A percentile compares a stretch with the other conserved stretches of the same genome.
Conservation (phyloP, 164 flowering plant species). For the Akebia trifoliata region DNA sequence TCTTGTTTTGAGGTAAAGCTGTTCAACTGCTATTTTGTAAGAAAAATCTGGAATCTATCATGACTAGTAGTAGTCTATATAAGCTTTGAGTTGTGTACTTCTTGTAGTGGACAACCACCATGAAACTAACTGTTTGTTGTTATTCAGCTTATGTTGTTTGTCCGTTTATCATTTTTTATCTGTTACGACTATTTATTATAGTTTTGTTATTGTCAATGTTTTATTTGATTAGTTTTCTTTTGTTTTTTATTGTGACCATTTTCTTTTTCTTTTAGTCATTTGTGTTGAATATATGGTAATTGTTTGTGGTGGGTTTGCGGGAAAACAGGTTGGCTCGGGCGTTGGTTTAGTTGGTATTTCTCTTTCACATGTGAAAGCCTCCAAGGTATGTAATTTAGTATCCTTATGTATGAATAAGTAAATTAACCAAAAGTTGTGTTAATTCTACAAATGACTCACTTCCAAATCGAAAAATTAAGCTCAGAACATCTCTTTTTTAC, state of each 20-base stretch:
- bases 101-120: neutral
- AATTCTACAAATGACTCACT: neutral
- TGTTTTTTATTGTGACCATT: neutral
- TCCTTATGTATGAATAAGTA: neutral
- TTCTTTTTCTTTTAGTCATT: no score
- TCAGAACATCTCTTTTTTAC: no score
- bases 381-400: slow-evolving; percentile 44
- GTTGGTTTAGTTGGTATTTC: slow-evolving; percentile 92
- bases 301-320: slow-evolving; percentile 6
- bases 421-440: neutral
- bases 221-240: neutral
- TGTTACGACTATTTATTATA: no score
- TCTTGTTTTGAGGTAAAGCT: slow-evolving; percentile 81
- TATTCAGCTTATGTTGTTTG: no score
- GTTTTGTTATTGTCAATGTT: neutral
- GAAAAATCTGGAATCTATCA: neutral
- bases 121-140: neutral
- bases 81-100: neutral
- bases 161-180: no score
- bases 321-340: slow-evolving; percentile 85
- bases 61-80: neutral
- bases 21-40: neutral
- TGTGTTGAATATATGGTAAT: neutral
- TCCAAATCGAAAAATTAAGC: neutral
- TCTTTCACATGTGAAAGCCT: slow-evolving; percentile 67